Conservation (phyloP, 176 grass and related monocot species). For the Guadua angustifolia region DNA sequence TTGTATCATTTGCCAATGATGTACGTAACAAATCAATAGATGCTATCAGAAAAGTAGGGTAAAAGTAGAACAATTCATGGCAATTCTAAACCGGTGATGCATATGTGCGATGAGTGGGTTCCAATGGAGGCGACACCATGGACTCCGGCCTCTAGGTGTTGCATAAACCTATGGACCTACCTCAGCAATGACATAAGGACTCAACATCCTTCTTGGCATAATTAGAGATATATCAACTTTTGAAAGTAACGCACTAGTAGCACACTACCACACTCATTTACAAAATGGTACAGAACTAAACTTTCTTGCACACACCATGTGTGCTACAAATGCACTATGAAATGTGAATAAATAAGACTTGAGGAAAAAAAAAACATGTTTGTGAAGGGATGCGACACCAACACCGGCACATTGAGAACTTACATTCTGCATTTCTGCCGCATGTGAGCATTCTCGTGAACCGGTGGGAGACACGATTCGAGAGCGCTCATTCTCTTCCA, state of each 20-base stretch:
- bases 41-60: conserved; percentile 32
- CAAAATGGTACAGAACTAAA: neutral
- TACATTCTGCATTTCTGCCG: conserved; percentile 90
- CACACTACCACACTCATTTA: too few relatives aligned
- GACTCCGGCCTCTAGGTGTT: neutral
- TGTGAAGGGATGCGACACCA: neutral
- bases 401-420: neutral
- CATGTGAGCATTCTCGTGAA: conserved; percentile 90
- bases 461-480: conserved; percentile 94
- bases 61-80: neutral
- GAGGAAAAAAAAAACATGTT: neutral
- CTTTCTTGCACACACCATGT: neutral
- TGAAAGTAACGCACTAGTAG: conserved; percentile 2
- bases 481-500: conserved; percentile 98
- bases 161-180: neutral
- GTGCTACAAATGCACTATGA: neutral
- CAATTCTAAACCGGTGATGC: neutral
- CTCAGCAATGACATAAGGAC: neutral
- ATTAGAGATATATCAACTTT: neutral
- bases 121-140: neutral
- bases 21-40: conserved; percentile 41
- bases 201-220: neutral
- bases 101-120: neutral
- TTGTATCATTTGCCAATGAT: conserved; percentile 81
- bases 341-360: neutral